Percentiles rank a stretch among this genome's conserved stretches.
phyloP scores from a whole-genome alignment of 75 land plant genomes.

The Cryptomeria japonica region DNA sequence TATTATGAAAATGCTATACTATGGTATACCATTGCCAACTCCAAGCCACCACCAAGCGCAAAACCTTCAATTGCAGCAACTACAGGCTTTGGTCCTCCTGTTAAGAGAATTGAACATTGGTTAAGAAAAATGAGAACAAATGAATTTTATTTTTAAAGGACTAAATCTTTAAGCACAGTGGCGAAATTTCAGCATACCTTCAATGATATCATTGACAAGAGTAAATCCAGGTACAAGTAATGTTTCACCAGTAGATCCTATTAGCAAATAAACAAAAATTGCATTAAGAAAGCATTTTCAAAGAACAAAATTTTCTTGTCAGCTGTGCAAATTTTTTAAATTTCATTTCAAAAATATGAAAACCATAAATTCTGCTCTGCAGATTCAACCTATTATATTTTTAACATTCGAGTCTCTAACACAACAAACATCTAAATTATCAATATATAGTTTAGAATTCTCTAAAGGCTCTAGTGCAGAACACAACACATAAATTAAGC shows the following conservation, averaged over 20 bases:
- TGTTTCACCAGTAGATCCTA: not conserved
- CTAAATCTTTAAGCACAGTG: not conserved
- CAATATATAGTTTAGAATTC: not conserved
- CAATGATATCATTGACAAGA: slow-evolving; percentile 6
- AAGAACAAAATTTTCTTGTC: not conserved
- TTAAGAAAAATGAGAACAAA: not conserved
- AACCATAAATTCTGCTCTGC: not conserved
- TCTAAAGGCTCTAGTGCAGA: not conserved
- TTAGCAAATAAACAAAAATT: not conserved
- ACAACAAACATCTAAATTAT: not conserved
- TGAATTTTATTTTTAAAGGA: not conserved
- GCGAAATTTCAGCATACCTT: not conserved
- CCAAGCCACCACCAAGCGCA: slow-evolving; percentile 55
- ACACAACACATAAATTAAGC: not conserved
- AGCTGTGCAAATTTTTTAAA: not conserved
- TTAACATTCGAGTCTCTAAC: not conserved
- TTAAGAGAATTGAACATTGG: not conserved
- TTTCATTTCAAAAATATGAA: not conserved
- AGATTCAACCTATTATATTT: not conserved
- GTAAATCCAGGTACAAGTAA: slow-evolving; percentile 4
- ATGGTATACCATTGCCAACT: slow-evolving; percentile 44
- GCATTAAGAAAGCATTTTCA: not conserved
- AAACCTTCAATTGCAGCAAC: slow-evolving; percentile 51
- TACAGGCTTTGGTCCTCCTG: slow-evolving; percentile 26
- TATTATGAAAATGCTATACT: not conserved